phyloP scores from a whole-genome alignment of 305 asterid genomes.

The Solanum chacoense region DNA sequence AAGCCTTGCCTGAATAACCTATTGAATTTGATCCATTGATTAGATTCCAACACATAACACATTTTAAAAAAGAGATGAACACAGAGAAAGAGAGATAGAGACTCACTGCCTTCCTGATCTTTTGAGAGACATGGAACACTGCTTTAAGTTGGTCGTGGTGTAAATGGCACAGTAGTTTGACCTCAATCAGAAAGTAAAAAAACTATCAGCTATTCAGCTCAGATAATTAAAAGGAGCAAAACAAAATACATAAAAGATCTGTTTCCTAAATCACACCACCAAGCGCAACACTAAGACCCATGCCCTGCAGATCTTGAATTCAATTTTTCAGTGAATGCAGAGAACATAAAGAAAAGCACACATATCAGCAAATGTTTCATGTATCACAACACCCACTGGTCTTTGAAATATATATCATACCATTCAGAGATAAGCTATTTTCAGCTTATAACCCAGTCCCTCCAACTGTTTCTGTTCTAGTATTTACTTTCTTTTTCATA shows the following conservation, averaged over 20 bases:
- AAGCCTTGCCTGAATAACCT: conserved; percentile 82
- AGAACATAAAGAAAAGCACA: neutral
- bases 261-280: neutral
- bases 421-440: neutral
- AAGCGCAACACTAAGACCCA: neutral
- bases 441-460: neutral
- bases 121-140: conserved; percentile 85
- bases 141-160: conserved; percentile 92
- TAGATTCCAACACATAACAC: neutral
- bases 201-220: neutral
- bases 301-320: neutral
- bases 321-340: neutral
- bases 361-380: neutral
- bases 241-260: no score
- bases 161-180: conserved; percentile 78
- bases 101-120: conserved; percentile 83
- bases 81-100: neutral
- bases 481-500: neutral
- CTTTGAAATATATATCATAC: neutral
- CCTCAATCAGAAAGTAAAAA: conserved; percentile 27
- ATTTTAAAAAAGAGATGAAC: neutral
- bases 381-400: neutral
- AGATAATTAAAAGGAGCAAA: neutral
- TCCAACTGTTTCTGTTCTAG: neutral
- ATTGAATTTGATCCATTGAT: neutral